Conservation (phyloP, 352 stramenopile genomes). For the Globisporangium perplexum region DNA sequence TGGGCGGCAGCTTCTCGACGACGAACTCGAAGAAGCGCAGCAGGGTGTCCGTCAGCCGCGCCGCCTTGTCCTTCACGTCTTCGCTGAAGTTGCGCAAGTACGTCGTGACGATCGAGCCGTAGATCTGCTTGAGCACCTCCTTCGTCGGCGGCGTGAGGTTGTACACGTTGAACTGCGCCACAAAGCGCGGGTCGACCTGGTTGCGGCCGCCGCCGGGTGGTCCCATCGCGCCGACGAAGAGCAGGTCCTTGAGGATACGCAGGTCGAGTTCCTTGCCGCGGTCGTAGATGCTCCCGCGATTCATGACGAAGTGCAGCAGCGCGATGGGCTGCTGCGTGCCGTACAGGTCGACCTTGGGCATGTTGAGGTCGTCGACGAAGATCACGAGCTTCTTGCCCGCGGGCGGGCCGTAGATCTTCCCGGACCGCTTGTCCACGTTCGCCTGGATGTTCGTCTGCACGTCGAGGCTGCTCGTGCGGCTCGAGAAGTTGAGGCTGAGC, state of each 20-base stretch:
- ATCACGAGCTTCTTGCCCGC: conserved; percentile 92
- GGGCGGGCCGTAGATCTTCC: conserved; percentile 92
- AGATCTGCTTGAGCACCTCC: conserved; percentile 91
- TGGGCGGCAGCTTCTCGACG: conserved; percentile 89
- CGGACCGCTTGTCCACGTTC: conserved; percentile 94
- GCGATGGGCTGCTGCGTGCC: conserved; percentile 95
- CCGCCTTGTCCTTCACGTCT: conserved; percentile 63
- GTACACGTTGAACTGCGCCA: conserved; percentile 95
- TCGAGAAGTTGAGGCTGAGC: conserved; percentile 92
- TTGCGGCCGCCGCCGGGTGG: conserved; percentile 93
- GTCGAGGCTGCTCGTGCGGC: conserved; percentile 89
- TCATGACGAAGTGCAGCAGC: conserved; percentile 93
- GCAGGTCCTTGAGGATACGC: conserved; percentile 90
- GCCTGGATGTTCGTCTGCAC: conserved; percentile 94
- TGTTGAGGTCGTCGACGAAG: conserved; percentile 97
- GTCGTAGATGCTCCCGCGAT: conserved; percentile 90
- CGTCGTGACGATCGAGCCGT: conserved; percentile 89
- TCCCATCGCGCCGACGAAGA: conserved; percentile 94
- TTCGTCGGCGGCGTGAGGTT: conserved; percentile 91
- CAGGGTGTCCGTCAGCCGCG: conserved; percentile 83
- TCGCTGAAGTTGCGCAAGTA: conserved; percentile 89
- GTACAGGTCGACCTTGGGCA: conserved; percentile 95
- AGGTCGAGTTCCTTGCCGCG: conserved; percentile 93
- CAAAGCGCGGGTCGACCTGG: conserved; percentile 91
- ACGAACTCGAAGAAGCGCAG: conserved; percentile 90